Base-by-base conservation (phyloP, 1,284 basidiomycete species). In the Puccinia novopanici region DNA sequence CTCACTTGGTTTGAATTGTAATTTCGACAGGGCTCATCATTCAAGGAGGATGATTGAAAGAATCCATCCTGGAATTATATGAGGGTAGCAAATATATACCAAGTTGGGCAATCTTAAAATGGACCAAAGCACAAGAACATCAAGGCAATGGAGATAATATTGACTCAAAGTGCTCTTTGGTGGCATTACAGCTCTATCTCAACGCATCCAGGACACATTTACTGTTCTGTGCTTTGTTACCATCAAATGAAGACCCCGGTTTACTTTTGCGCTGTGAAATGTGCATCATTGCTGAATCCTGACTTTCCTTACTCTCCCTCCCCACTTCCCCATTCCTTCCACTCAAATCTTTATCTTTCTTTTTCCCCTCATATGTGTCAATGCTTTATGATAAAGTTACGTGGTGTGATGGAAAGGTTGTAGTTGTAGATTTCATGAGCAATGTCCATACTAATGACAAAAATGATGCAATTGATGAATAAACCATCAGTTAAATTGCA, bases 21-120 rank as follows among this genome's bases (percentile, higher is more conserved):
- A 57, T 55, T 24, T 57, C 24, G 40, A 72, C 45, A 95, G 94
- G 94, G 52, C 89, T 96, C 82, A 90, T 90, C 8, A 87, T 97
- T 57, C 92, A 96, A 86, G 95, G 95, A 19, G 94, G 94, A 40
- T 87, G 89, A 3, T 95, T 93, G 92, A 84, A 87, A 0, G 85
- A 88, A 17, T 90, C 90, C 82, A 89, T 88, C 81, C 89, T 98
- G 10, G 87, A 88, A 34, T 88, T 96, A 75, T 96, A 94, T 84
- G 90, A 94, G 80, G 94, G 94, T 22, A 91, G 34, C 52, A 54
- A 80, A 54, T 74, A 45, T 15, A 59, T 50, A 45, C 50, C 55
- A 12, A 61, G 34, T 63, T 50, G 17, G 40, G n/a, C 52, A 17
- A 59, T 80, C 52, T 48, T 80, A 37, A 52, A 48, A 54, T 80